Evolutionary conservation across 2,329 filamentous ascomycete genomes (phyloP), one percentile per base, ranked within the genome.

Genomic region (Cercospora zeae-maydis): DNA sequence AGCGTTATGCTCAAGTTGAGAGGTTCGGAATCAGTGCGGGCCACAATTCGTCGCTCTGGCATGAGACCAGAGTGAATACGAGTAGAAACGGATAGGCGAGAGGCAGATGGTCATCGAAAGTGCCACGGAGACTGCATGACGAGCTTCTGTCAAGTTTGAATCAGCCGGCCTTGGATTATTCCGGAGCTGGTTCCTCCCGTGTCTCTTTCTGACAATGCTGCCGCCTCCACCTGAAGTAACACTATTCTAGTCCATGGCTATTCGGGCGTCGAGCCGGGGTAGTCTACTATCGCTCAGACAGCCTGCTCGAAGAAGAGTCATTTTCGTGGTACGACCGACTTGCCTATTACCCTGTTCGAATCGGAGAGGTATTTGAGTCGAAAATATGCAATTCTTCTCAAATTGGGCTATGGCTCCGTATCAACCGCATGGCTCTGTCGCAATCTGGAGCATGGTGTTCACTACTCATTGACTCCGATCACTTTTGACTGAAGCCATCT

Each of bases 1-100:
- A 59, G 57, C 83, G 83, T 80, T 78, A 86, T 83, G 85, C 87
- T 82, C 79, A 80, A 73, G 81, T 77, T 82, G 85, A 88, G 79
- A 83, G 82, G 78, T 80, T 83, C 82, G 86, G 86, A 89, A 89
- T 89, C 86, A 89, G 86, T 84, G 83, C 85, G 81, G 86, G 86
- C 86, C 81, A 89, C 85, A 85, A 42, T 58, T 34, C 34, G 24
- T 49, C 36, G 9, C 21, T 57, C 27, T 42, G 54, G 24, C 21
- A 49, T 5, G 24, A 49, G 42, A n/a, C 21, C 42, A 49, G 2
- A 49, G 42, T 27, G 42, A 27, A 24, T 19, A 11, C 4, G 11
- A 49, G 21, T 14, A 30, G 1, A 5, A 13, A 30, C 2, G 11
- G 21, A 4, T 27, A 27, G 42, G 42, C 14, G 9, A 45, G 39